A percentile compares a stretch with the other conserved stretches of the same genome.
These are phyloP conservation scores for Vitis hybrid DNA, from an alignment of 177 flowering plant species.

Conservation along the genomic window DNA sequence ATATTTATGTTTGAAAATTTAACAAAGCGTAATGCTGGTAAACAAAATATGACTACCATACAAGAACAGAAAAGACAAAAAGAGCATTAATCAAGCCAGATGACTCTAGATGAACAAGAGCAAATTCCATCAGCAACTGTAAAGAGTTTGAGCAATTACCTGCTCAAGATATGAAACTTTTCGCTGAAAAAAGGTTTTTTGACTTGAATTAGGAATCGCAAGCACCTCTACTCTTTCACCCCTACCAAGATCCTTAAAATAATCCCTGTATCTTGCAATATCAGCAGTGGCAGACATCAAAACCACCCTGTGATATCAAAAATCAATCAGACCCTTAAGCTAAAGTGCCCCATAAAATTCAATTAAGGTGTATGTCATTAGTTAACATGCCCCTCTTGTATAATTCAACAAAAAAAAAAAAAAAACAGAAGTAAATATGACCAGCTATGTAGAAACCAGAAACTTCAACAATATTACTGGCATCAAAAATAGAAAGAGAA, in stretches of 20 bases:
- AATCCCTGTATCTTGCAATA: conserved; percentile 74
- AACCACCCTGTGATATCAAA: conserved; percentile 62
- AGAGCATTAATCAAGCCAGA: not conserved
- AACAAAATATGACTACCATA: no score
- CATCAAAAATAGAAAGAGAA: not conserved
- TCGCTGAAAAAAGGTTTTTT: conserved; percentile 56
- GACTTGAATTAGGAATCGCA: conserved; percentile 70
- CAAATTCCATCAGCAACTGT: not conserved
- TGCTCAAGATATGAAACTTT: conserved; percentile 82
- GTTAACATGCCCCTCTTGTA: no score
- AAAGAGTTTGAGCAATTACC: conserved; percentile 33
- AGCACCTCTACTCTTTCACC: conserved; percentile 92
- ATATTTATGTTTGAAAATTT: no score
- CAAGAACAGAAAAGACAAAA: not conserved
- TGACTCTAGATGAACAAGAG: not conserved
- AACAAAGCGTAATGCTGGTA: no score
- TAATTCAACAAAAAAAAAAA: not conserved
- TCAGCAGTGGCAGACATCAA: conserved; percentile 99
- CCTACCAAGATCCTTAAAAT: conserved; percentile 87
- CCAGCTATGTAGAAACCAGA: not conserved
- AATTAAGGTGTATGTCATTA: not conserved
- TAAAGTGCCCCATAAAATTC: not conserved
- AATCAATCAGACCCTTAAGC: conserved; percentile 7
- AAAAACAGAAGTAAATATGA: not conserved
- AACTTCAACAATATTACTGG: not conserved